Evolutionary conservation across 768 basidiomycete species (phyloP), one percentile per base, ranked within the genome.

Genomic region (Neoboletus subvelutipes): DNA sequence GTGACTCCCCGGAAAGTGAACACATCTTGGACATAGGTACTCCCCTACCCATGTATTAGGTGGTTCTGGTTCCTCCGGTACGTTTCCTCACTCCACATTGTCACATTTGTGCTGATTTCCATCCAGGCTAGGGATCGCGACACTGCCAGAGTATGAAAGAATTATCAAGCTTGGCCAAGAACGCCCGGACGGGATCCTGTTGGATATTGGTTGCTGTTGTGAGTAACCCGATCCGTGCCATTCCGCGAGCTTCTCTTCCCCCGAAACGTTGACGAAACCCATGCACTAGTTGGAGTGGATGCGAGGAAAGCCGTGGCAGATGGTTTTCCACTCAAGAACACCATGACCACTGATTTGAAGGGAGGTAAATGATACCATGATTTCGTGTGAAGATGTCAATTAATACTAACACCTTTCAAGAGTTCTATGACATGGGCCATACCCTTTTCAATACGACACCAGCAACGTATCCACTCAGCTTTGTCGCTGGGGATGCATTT

Each of bases 341-440:
- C 72, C 24, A 57, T 82, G n/a, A 70, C 70, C 5, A 69, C 73
- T 4, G 80, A 82, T 58, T 54, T 81, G 15, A 57, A 62, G 17
- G 51, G 70, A 48, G 76, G 80, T 75, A 47, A 50, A 12, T 5
- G 26, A 41, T 7, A 36, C 34, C 4, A 33, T 33, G 31, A 33
- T 12, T 33, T 12, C 12, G 31, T n/a, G n/a, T 33, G 31, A 12
- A 10, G 12, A 33, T 12, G 10, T 29, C 24, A 7, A 18, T 29
- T 10, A 3, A 41, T 1, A 4, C 15, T 54, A 9, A 33, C 28
- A 4, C 26, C 22, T 20, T 37, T 41, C 20, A 43, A 86, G 86
- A 70, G 4, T 87, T 82, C 57, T 83, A 82, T 79, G 73, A 80
- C 2, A 67, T 80, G 7, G 85, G 85, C 1, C 85, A 88, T 55